Evolutionary conservation across 805 yeast genomes (phyloP).

Genomic region (Wickerhamomyces mucosus): DNA sequence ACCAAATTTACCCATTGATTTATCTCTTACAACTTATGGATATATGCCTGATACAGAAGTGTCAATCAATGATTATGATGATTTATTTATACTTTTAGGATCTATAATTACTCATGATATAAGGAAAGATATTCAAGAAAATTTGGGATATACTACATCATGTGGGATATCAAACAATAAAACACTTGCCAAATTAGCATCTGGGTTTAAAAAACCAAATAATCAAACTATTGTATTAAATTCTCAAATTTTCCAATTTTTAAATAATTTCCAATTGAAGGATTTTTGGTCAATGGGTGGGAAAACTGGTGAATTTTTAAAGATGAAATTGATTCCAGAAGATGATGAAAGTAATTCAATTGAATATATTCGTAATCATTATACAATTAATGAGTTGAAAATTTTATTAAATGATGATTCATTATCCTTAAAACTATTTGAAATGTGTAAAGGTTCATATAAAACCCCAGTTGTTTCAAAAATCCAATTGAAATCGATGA

Average conservation of each 20-base stretch:
- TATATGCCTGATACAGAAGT: constrained; percentile 8
- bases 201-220: constrained; percentile 78
- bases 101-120: constrained; percentile 47
- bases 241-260: constrained; percentile 37
- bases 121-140: constrained; percentile 40
- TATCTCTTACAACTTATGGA: constrained; percentile 23
- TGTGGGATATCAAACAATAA: constrained; percentile 79
- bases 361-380: constrained; percentile 40
- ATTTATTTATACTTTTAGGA: constrained; percentile 57
- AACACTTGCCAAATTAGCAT: constrained; percentile 77
- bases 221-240: constrained; percentile 69
- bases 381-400: constrained; percentile 30
- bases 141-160: constrained; percentile 76
- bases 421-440: constrained; percentile 46
- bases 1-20: constrained; percentile 32
- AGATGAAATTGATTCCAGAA: constrained; percentile 31
- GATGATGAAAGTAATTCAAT: constrained; percentile 42
- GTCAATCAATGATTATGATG: constrained; percentile 63
- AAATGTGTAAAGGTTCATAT: constrained; percentile 56
- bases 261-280: constrained; percentile 50
- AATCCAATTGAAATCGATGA: constrained; percentile 74
- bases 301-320: constrained; percentile 58
- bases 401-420: constrained; percentile 32
- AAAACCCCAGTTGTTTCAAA: constrained; percentile 45
- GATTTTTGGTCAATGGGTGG: constrained; percentile 94